Percentiles rank a stretch among this genome's conserved stretches.
Evolutionary conservation across 2,329 filamentous ascomycete species (phyloP).

Genomic region (Calonectria hongkongensis): DNA sequence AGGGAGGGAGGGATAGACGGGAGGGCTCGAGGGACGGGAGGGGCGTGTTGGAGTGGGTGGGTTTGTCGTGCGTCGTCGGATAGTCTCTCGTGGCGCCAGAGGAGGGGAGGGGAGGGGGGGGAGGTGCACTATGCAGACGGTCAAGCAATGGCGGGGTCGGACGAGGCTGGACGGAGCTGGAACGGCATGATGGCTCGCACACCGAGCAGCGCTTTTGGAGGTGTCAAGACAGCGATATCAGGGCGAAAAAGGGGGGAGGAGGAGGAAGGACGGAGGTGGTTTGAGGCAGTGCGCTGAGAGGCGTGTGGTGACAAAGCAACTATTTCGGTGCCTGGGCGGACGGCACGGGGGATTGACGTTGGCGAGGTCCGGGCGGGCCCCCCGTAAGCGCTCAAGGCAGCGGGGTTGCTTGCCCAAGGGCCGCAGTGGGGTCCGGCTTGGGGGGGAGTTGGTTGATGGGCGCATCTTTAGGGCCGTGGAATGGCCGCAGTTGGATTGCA

Average conservation of each 20-base stretch:
- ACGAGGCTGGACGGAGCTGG: slow-evolving; percentile 52
- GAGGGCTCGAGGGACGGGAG: slow-evolving; percentile 27
- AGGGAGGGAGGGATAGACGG: not conserved
- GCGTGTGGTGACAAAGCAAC: slow-evolving; percentile 30
- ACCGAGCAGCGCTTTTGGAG: slow-evolving; percentile 30
- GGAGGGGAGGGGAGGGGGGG: slow-evolving; percentile 23
- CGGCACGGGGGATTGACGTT: slow-evolving; percentile 26
- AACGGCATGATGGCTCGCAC: slow-evolving; percentile 57
- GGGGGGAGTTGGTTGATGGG: not conserved
- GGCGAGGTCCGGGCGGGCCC: slow-evolving; percentile 23
- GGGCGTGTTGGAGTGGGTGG: slow-evolving; percentile 24
- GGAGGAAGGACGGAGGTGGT: no score
- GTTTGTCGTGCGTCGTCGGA: slow-evolving; percentile 30
- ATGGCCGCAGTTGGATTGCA: no score
- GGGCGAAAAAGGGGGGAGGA: not conserved
- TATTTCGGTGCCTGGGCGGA: slow-evolving; percentile 46
- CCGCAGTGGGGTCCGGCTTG: slow-evolving; percentile 37
- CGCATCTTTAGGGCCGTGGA: not conserved
- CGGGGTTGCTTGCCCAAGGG: slow-evolving; percentile 40
- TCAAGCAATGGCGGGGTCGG: slow-evolving; percentile 55
- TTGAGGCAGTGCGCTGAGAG: slow-evolving; percentile 29
- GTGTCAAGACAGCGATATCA: slow-evolving; percentile 1
- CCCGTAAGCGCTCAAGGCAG: slow-evolving; percentile 42
- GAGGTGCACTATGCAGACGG: slow-evolving; percentile 34
- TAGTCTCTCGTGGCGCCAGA: slow-evolving; percentile 26